Evolutionary conservation across 2,329 filamentous ascomycete species (phyloP).

Genomic region (Fusarium haematococcum): DNA sequence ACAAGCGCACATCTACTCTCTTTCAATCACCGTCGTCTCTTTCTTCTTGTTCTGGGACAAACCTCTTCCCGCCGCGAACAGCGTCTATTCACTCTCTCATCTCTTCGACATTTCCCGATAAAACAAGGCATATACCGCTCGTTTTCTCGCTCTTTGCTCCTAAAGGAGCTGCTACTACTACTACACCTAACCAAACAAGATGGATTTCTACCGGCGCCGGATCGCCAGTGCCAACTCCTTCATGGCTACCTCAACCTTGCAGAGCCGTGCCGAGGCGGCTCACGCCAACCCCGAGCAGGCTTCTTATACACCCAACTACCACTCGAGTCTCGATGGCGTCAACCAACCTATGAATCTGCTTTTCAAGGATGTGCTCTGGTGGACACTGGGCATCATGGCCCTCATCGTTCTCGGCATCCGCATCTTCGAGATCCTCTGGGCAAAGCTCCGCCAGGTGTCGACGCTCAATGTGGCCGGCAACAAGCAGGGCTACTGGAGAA

Average conservation of each 20-base stretch:
- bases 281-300: constrained; percentile 50
- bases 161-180: constrained; percentile 24
- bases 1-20: constrained; percentile 31
- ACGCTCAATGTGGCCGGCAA: constrained; percentile 66
- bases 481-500: constrained; percentile 70
- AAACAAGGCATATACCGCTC: constrained; percentile 19
- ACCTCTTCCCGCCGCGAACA: constrained; percentile 17
- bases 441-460: constrained; percentile 68
- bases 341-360: constrained; percentile 68
- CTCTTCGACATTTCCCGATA: constrained; percentile 11
- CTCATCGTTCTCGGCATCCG: constrained; percentile 66
- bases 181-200: constrained; percentile 28
- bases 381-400: constrained; percentile 68
- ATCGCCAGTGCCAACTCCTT: constrained; percentile 47
- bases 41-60: constrained; percentile 23
- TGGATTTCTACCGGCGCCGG: constrained; percentile 50
- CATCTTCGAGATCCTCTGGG: constrained; percentile 65
- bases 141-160: constrained; percentile 17
- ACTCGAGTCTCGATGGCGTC: constrained; percentile 69
- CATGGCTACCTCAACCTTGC: constrained; percentile 48
- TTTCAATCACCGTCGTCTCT: constrained; percentile 26
- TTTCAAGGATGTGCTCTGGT: constrained; percentile 70
- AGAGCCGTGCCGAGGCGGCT: constrained; percentile 45
- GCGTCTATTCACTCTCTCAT: constrained; percentile 21
- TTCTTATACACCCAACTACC: constrained; percentile 67